phyloP scores from a whole-genome alignment of 257 asterid genomes.

The Solanum medicagineum region DNA sequence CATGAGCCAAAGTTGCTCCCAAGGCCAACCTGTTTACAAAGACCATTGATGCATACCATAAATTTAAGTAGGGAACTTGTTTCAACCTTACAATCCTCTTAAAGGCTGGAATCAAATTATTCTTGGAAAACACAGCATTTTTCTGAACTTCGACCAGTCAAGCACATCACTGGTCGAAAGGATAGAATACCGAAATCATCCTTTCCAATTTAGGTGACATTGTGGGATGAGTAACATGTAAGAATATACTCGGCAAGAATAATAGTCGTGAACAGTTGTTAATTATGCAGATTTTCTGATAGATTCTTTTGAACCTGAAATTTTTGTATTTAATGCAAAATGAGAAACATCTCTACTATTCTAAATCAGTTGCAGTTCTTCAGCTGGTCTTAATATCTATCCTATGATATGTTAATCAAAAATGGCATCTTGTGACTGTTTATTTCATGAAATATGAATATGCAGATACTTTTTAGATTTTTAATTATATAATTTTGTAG shows the following conservation, averaged over 20 bases:
- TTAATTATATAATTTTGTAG: background rate
- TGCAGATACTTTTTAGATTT: background rate
- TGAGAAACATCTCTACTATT: background rate
- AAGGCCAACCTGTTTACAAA: background rate
- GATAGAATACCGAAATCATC: background rate
- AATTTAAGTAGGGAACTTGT: background rate
- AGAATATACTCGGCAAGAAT: background rate
- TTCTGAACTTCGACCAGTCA: background rate
- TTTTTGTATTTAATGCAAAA: background rate
- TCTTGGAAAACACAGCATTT: background rate
- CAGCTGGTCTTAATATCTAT: background rate
- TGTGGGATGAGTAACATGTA: background rate
- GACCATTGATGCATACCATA: background rate
- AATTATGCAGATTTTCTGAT: background rate
- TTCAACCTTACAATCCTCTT: background rate
- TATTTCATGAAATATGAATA: background rate
- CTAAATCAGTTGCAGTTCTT: background rate
- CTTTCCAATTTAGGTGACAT: background rate
- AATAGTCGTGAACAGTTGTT: background rate
- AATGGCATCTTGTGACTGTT: background rate
- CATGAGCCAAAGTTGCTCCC: conserved; percentile 4
- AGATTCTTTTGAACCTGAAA: background rate
- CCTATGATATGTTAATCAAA: background rate
- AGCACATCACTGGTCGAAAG: background rate
- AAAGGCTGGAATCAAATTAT: background rate